These are phyloP conservation scores for Haberlea rhodopensis DNA, from an alignment of 257 asterid species.

Conservation along the genomic window DNA sequence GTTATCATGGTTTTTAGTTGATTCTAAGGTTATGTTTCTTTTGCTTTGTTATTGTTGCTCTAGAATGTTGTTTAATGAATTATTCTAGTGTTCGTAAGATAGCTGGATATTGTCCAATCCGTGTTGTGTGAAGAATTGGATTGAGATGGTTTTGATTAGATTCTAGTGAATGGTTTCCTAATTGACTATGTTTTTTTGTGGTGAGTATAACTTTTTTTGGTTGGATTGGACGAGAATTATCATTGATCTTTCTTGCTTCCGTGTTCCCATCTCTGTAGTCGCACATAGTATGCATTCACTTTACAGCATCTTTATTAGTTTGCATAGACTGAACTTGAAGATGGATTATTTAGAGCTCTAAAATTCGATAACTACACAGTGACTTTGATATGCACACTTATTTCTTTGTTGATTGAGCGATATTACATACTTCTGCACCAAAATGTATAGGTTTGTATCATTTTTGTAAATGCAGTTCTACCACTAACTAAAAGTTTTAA, in stretches of 20 bases:
- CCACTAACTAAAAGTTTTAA: constrained; percentile 10
- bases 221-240: background rate
- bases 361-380: too few species aligned
- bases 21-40: background rate
- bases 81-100: background rate
- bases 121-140: background rate
- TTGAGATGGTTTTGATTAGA: background rate
- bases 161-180: background rate
- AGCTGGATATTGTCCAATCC: background rate
- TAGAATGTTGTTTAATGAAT: background rate
- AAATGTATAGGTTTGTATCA: too few species aligned
- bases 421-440: too few species aligned
- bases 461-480: background rate
- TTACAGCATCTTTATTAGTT: background rate
- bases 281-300: background rate
- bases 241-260: background rate
- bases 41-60: background rate
- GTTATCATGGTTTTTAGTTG: background rate
- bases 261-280: too few species aligned
- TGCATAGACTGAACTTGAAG: background rate
- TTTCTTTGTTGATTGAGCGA: too few species aligned
- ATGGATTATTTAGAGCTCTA: background rate
- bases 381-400: too few species aligned
- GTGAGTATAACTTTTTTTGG: too few species aligned
- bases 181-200: background rate